Base-by-base conservation (phyloP, 441 rosid genomes). In the Erodium texanum region DNA sequence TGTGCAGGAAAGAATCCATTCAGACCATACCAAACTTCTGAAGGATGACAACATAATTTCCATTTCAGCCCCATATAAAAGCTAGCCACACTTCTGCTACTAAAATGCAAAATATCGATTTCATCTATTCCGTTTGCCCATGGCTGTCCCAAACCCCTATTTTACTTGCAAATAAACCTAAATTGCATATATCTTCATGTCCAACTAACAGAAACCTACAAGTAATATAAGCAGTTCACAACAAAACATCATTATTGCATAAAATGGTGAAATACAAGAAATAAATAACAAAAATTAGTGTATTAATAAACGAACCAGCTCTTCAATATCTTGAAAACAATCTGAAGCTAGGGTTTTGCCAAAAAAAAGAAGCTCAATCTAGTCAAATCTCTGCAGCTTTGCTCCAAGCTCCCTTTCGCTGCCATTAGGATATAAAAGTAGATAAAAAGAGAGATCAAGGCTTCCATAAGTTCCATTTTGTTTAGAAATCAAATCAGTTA, bases 41-140 rank as follows among this genome's bases (percentile, higher is more conserved):
- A 68, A 67, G 68, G 78, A 74, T 72, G 77, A 72, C 68, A 71
- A 74, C 72, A 64, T 67, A 74, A 66, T 68, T 65, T 76, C 77
- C 78, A 71, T 67, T 66, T 72, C 79, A 76, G 77, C 84, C 85
- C 85, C 87, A 84, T 82, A 80, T 70, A 80, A 71, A 67, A 65
- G 65, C 66, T 36, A 68, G 27, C 73, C 65, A 54, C 27, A 59
- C 62, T 56, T 71, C 41, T 18, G 58, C 71, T 22, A 62, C 63
- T 72, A 65, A 24, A 65, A 34, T 18, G 64, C 36, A 32, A 38
- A 64, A 43, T 38, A 64, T 29, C 65, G 62, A 65, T 20, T 45
- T 66, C 52, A 45, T 45, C 52, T 45, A 45, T 45, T 45, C 52
- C 52, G 0, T 45, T 45, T 45, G 4, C 52, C 52, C 52, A 45